These are phyloP conservation scores for Beauveria sp. DNA, from an alignment of 2,329 filamentous ascomycete species.

Conservation along the genomic window DNA sequence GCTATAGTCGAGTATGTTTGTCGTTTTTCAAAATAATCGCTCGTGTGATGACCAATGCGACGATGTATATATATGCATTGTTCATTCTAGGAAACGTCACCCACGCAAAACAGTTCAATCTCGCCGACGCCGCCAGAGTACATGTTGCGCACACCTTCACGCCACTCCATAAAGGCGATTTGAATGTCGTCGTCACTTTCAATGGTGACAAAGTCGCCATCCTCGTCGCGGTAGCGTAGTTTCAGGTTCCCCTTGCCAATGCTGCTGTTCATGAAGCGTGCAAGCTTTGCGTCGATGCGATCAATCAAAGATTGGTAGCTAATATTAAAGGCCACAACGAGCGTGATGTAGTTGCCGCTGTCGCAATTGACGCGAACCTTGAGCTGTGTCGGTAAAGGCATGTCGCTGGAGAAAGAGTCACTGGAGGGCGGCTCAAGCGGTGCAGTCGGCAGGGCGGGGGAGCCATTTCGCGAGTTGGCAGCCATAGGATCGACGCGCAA, in stretches of 20 bases:
- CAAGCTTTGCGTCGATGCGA: constrained; percentile 91
- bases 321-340: constrained; percentile 96
- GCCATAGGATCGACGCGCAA: constrained; percentile 32
- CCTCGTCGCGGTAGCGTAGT: constrained; percentile 84
- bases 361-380: constrained; percentile 95
- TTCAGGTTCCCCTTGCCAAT: constrained; percentile 78
- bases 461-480: constrained; percentile 36
- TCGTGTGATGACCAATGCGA: background rate
- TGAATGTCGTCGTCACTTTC: constrained; percentile 95
- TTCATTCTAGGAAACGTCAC: constrained; percentile 31
- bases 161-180: constrained; percentile 91
- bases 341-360: constrained; percentile 75
- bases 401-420: constrained; percentile 36
- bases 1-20: background rate
- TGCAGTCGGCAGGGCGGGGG: constrained; percentile 36
- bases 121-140: constrained; percentile 70
- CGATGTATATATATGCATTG: background rate
- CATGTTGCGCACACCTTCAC: constrained; percentile 55
- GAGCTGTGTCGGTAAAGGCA: constrained; percentile 62
- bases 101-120: constrained; percentile 78
- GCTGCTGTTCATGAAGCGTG: constrained; percentile 74
- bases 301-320: constrained; percentile 90
- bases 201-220: constrained; percentile 88
- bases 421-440: constrained; percentile 19
- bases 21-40: background rate